Percentiles rank a stretch among this genome's conserved stretches.
phyloP scores from a whole-genome alignment of 768 basidiomycete species.

The Amanita polypyramis region DNA sequence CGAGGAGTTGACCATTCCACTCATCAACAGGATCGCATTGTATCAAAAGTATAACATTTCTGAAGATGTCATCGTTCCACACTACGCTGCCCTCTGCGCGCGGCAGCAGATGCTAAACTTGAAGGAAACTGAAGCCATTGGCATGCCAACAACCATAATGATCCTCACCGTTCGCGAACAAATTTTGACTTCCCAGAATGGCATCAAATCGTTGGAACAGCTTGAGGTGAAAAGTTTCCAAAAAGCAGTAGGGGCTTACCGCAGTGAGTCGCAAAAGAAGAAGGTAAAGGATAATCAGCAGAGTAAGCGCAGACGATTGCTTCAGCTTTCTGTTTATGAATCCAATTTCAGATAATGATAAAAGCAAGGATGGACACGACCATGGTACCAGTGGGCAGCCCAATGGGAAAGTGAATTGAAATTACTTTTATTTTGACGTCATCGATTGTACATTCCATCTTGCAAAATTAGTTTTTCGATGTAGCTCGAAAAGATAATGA shows the following conservation, averaged over 20 bases:
- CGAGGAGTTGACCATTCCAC: neutral
- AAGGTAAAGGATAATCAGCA: neutral
- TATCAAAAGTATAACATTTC: conserved; percentile 46
- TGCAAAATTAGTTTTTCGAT: too few species aligned
- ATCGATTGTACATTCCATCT: too few species aligned
- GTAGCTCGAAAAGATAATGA: too few species aligned
- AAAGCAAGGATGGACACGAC: neutral
- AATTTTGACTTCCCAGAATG: conserved; percentile 18
- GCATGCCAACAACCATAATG: conserved; percentile 37
- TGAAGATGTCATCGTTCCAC: conserved; percentile 35
- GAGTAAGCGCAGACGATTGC: neutral
- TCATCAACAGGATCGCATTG: conserved; percentile 24
- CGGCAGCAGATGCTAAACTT: conserved; percentile 40
- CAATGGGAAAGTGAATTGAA: too few species aligned
- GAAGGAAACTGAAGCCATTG: conserved; percentile 45
- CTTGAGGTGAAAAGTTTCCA: neutral
- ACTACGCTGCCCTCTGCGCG: conserved; percentile 43
- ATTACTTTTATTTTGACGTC: too few species aligned
- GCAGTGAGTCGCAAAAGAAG: neutral
- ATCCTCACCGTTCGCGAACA: conserved; percentile 42
- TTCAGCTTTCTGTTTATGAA: neutral
- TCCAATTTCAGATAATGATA: neutral
- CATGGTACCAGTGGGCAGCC: too few species aligned
- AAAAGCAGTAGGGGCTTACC: neutral
- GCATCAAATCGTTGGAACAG: neutral